Conservation (phyloP, 129 eudicot species). For the Kitagawia praeruptora region DNA sequence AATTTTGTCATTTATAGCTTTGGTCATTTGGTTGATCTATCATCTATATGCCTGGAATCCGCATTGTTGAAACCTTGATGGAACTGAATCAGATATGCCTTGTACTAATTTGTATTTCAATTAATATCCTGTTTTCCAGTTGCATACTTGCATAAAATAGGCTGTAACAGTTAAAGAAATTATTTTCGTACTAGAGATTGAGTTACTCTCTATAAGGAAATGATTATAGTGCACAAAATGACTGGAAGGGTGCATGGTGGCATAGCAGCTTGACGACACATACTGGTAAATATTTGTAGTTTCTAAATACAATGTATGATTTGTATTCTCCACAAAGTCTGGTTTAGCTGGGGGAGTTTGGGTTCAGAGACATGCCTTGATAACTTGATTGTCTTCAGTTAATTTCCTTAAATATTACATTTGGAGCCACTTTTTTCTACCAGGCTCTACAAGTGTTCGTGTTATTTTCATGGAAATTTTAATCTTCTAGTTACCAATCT, state of each 20-base stretch:
- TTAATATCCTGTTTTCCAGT: background rate
- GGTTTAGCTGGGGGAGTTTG: background rate
- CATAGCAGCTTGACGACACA: conserved; percentile 49
- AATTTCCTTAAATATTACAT: background rate
- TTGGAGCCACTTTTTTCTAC: background rate
- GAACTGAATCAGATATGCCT: conserved; percentile 3
- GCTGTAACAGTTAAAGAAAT: background rate
- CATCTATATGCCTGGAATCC: conserved; percentile 75
- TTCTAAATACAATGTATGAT: background rate
- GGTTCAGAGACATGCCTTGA: too few relatives aligned
- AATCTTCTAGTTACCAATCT: background rate
- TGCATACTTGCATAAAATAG: background rate
- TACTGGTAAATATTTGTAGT: conserved; percentile 28
- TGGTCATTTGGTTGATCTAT: conserved; percentile 57
- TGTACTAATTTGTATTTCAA: background rate
- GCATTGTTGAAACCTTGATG: conserved; percentile 54
- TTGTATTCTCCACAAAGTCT: background rate
- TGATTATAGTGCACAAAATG: conserved; percentile 37
- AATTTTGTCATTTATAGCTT: conserved; percentile 20
- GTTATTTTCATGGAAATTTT: background rate
- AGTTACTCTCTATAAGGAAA: conserved; percentile 25
- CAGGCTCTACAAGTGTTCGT: background rate
- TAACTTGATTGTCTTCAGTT: background rate
- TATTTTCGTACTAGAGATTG: background rate
- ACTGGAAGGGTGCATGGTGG: conserved; percentile 80